A percentile compares a stretch with the other conserved stretches of the same genome.
These are phyloP conservation scores for Lodderomyces orthopsilosis DNA, from an alignment of 1,139 yeast species.

Conservation along the genomic window DNA sequence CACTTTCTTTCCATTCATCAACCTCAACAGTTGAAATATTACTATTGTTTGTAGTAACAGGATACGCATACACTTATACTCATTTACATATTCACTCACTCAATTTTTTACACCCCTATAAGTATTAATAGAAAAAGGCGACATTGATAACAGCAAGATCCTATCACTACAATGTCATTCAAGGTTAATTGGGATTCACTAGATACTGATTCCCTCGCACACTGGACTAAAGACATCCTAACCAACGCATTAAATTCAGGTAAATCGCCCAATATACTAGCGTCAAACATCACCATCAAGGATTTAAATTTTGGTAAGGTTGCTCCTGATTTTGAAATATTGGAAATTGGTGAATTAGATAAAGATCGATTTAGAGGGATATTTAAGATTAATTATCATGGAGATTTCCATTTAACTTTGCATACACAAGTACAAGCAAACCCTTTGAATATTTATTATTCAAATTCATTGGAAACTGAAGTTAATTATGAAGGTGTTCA, in stretches of 20 bases:
- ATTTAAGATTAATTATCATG: slow-evolving; percentile 75
- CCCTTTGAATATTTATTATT: slow-evolving; percentile 67
- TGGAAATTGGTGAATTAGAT: slow-evolving; percentile 84
- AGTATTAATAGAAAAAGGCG: too few relatives aligned
- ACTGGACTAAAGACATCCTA: slow-evolving; percentile 65
- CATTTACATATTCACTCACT: too few relatives aligned
- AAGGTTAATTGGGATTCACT: slow-evolving; percentile 79
- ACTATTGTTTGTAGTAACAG: too few relatives aligned
- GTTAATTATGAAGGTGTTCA: slow-evolving; percentile 11
- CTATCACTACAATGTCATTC: slow-evolving; percentile 75
- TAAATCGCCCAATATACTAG: slow-evolving; percentile 70
- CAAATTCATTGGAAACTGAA: slow-evolving; percentile 40
- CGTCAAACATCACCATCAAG: slow-evolving; percentile 68
- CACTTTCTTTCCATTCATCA: too few relatives aligned
- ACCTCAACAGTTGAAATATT: too few relatives aligned
- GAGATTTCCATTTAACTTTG: slow-evolving; percentile 76
- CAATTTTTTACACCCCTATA: neutral
- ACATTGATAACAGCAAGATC: too few relatives aligned
- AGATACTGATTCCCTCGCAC: slow-evolving; percentile 63
- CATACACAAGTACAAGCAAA: slow-evolving; percentile 86
- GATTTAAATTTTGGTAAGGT: slow-evolving; percentile 76
- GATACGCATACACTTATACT: too few relatives aligned
- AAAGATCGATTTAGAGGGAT: slow-evolving; percentile 81
- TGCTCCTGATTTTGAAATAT: slow-evolving; percentile 76
- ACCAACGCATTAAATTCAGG: slow-evolving; percentile 79